Conservation (phyloP, 306 rosid species). For the Betula pendula region DNA sequence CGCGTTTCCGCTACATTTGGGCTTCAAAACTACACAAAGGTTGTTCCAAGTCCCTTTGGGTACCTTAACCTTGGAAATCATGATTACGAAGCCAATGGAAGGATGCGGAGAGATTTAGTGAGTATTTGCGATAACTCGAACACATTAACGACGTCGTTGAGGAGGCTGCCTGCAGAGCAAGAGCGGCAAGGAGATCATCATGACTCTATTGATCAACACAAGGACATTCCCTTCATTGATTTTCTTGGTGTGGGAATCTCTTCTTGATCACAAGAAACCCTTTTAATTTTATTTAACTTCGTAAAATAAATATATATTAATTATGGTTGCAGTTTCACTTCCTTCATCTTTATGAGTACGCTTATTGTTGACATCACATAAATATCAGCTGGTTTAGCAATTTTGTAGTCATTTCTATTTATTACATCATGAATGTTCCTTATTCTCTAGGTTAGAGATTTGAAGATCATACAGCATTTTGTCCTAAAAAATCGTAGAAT, state of each 20-base stretch:
- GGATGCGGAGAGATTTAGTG: conserved; percentile 33
- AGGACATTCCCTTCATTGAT: conserved; percentile 75
- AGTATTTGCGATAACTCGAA: conserved; percentile 34
- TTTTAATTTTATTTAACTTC: conserved; percentile 38
- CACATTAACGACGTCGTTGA: conserved; percentile 32
- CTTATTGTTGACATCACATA: background rate
- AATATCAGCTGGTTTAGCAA: background rate
- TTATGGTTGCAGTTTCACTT: background rate
- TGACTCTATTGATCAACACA: conserved; percentile 32
- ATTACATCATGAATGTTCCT: background rate
- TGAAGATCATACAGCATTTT: conserved; percentile 5
- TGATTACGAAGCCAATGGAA: conserved; percentile 12
- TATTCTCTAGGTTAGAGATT: conserved; percentile 30
- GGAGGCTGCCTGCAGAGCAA: conserved; percentile 36
- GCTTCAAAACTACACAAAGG: conserved; percentile 43
- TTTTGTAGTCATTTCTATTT: background rate
- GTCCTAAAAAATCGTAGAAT: background rate
- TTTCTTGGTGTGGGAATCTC: conserved; percentile 87
- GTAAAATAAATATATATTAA: conserved; percentile 5
- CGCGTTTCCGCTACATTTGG: conserved; percentile 27
- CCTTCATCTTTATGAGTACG: background rate
- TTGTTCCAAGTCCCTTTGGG: conserved; percentile 46
- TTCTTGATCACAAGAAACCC: conserved; percentile 36
- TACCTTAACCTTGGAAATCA: conserved; percentile 22
- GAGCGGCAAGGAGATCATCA: conserved; percentile 40